phyloP scores from a whole-genome alignment of 148 eudicot genomes.

The Vaccinium macrocarpon region DNA sequence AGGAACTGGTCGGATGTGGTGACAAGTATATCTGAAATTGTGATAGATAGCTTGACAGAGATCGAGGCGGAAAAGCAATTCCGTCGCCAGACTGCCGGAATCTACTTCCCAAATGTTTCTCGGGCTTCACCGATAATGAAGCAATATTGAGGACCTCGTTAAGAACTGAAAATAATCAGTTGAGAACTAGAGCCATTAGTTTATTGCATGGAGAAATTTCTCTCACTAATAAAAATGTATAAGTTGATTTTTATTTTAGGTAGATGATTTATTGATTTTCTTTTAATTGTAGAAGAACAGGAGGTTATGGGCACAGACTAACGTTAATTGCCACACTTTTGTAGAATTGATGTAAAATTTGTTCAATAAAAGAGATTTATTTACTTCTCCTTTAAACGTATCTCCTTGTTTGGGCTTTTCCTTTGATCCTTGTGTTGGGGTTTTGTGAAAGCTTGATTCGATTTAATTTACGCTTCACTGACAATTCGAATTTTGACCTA shows the following conservation, averaged over 20 bases:
- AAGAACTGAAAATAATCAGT: not conserved
- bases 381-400: not conserved
- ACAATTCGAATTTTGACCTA: no score
- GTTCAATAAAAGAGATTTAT: not conserved
- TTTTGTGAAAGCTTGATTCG: no score
- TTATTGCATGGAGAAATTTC: not conserved
- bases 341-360: not conserved
- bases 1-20: conserved; percentile 50
- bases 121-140: not conserved
- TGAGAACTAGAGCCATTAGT: not conserved
- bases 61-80: conserved; percentile 16
- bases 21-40: conserved; percentile 30
- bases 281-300: not conserved
- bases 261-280: not conserved
- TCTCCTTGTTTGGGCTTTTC: not conserved
- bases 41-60: conserved; percentile 34
- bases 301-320: not conserved
- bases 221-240: not conserved
- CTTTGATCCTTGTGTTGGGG: not conserved
- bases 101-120: not conserved
- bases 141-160: not conserved
- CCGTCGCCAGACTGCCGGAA: not conserved
- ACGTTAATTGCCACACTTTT: not conserved
- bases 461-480: not conserved
- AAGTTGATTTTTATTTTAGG: not conserved